Evolutionary conservation across 441 rosid species (phyloP), one percentile per base, ranked within the genome.

Genomic region (Bocquillonia castaneifolia): DNA sequence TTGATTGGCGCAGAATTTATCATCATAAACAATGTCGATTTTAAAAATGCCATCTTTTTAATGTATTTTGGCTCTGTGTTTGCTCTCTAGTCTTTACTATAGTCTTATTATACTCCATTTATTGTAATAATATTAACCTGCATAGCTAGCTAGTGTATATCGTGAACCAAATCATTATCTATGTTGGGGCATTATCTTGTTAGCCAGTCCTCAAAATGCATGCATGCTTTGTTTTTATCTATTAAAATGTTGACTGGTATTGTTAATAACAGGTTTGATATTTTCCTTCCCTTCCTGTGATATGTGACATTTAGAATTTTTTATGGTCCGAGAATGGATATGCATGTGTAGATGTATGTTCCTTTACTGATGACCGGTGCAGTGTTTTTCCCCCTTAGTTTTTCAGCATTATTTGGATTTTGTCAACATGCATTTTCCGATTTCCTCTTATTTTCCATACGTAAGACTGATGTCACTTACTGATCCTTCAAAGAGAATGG

Each of bases 401-500:
- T 10, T 5, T 1, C 1, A 39, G 20, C 29, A 15, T 26, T 62
- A 28, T 28, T 17, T 23, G 10, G 20, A 36, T 32, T 64, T 32
- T 32, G 20, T 23, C 36, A 63, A 17, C 12, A 10, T 25, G 55
- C 8, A 15, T 1, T 47, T 55, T 29, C 39, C 34, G n/a, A 40
- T 32, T 10, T 47, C 36, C 17, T 13, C n/a, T 39, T 25, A 39
- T 28, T 25, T 48, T 23, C 51, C 17, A 62, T 22, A n/a, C 10
- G 3, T 2, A n/a, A 62, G 12, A 37, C 37, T 52, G 22, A 39
- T 61, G 29, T 52, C 2, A 26, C 45, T 59, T 51, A 59, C 74
- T 74, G 57, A 31, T 59, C 45, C 12, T 47, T 72, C 60, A 60
- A 76, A 84, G 87, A 67, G 71, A 74, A 37, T 74, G 63, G 63